Conservation (phyloP, 2,329 filamentous ascomycete genomes). For the Capronia coronata region DNA sequence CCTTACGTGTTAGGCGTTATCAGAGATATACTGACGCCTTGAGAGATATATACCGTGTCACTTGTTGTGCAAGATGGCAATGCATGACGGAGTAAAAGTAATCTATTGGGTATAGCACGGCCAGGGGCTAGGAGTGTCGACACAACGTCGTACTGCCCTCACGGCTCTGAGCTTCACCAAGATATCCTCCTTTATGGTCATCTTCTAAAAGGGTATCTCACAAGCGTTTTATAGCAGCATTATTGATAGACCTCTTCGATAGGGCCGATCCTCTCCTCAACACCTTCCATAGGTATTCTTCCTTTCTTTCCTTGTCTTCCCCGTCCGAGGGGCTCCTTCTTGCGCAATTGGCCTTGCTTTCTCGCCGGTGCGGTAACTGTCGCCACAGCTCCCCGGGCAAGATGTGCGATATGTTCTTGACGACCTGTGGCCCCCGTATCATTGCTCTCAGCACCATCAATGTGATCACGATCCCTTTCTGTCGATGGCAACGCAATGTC, state of each 20-base stretch:
- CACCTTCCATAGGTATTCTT: conserved; percentile 20
- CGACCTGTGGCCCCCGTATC: not conserved
- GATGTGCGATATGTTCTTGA: conserved; percentile 9
- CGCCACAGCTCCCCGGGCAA: conserved; percentile 13
- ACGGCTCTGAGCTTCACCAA: no score
- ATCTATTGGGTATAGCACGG: no score
- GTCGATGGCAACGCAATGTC: conserved; percentile 31
- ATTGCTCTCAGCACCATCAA: not conserved
- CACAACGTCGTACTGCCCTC: no score
- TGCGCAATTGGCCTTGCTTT: conserved; percentile 12
- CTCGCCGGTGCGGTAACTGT: conserved; percentile 11
- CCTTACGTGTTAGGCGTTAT: no score
- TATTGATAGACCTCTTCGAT: conserved; percentile 19
- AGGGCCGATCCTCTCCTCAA: conserved; percentile 24
- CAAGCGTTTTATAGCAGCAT: not conserved
- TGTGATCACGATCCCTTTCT: conserved; percentile 30
- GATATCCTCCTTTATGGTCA: no score
- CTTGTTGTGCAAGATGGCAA: no score
- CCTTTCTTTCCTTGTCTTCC: conserved; percentile 18
- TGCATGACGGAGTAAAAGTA: no score
- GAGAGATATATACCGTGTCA: no score
- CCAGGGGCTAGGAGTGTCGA: no score
- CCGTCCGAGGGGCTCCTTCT: conserved; percentile 11
- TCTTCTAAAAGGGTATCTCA: not conserved
- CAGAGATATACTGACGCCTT: no score